Percentiles rank a stretch among this genome's conserved stretches.
Conservation (phyloP, 257 asterid species). For the Agastache rugosa region DNA sequence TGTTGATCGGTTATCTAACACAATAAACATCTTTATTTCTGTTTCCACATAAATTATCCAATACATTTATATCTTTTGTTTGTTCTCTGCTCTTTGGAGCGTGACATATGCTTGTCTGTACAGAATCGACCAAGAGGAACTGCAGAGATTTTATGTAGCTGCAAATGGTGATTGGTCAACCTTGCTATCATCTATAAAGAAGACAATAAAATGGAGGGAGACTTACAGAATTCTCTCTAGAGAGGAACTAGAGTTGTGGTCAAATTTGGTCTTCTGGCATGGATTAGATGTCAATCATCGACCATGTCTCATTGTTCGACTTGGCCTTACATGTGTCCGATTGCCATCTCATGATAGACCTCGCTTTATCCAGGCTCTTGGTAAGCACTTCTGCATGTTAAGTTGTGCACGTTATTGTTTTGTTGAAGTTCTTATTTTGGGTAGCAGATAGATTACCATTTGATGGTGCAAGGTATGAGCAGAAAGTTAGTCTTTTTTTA, state of each 20-base stretch:
- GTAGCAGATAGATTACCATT: neutral
- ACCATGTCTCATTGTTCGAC: conserved; percentile 87
- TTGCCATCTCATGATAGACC: conserved; percentile 78
- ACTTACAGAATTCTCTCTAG: conserved; percentile 76
- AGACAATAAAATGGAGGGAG: conserved; percentile 91
- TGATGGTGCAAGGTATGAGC: neutral
- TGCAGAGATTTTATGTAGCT: conserved; percentile 73
- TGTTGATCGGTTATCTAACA: conserved; percentile 23
- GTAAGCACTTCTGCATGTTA: conserved; percentile 53
- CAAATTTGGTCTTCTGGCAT: conserved; percentile 93
- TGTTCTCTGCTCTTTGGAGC: conserved; percentile 33
- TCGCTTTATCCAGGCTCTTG: conserved; percentile 88
- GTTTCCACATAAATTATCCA: conserved; percentile 5
- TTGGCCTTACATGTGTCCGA: conserved; percentile 78
- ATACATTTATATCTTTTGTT: conserved; percentile 5
- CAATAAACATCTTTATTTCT: neutral
- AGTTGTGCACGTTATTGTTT: neutral
- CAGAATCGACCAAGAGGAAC: conserved; percentile 76
- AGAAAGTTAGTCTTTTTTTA: neutral
- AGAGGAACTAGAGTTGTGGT: conserved; percentile 90
- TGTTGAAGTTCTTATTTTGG: neutral
- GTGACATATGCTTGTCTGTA: conserved; percentile 46
- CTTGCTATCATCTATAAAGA: conserved; percentile 72
- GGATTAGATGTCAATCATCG: conserved; percentile 71
- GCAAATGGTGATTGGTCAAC: conserved; percentile 69